Evolutionary conservation across 2,329 filamentous ascomycete genomes (phyloP).

Genomic region (Tolypocladium inflatum): DNA sequence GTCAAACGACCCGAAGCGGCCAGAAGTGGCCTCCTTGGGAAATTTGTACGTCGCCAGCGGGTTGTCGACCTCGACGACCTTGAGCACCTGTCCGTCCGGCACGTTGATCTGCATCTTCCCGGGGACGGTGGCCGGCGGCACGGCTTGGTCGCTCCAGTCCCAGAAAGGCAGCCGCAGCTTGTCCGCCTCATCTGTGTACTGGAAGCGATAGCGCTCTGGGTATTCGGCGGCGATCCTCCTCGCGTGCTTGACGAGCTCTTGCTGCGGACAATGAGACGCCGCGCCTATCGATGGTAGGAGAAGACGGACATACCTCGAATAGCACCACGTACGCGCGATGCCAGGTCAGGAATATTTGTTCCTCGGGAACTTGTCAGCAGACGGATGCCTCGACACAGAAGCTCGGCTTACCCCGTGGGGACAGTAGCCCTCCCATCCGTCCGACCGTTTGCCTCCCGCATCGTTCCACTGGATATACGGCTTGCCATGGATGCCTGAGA

Average conservation of each 20-base stretch:
- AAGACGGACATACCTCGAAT: slow-evolving; percentile 36
- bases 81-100: slow-evolving; percentile 22
- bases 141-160: slow-evolving; percentile 41
- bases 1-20: slow-evolving; percentile 26
- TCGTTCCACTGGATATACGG: slow-evolving; percentile 33
- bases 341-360: slow-evolving; percentile 42
- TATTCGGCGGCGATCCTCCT: slow-evolving; percentile 36
- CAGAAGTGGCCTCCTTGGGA: slow-evolving; percentile 25
- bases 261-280: slow-evolving; percentile 24
- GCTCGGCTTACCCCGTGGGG: slow-evolving; percentile 32
- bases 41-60: slow-evolving; percentile 44
- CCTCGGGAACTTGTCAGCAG: slow-evolving; percentile 19
- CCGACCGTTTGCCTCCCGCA: slow-evolving; percentile 19
- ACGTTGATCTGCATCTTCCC: slow-evolving; percentile 29
- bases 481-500: slow-evolving; percentile 28
- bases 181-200: slow-evolving; percentile 35
- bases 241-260: slow-evolving; percentile 38
- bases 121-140: slow-evolving; percentile 31
- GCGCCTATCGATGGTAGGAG: too few relatives aligned
- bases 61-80: slow-evolving; percentile 31
- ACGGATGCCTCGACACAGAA: background rate
- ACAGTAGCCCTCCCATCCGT: slow-evolving; percentile 32
- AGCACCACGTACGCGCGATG: slow-evolving; percentile 46
- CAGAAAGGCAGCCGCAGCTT: slow-evolving; percentile 40
- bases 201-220: slow-evolving; percentile 17